phyloP scores from a whole-genome alignment of 2,329 filamentous ascomycete species.

The Cordyceps sp. region DNA sequence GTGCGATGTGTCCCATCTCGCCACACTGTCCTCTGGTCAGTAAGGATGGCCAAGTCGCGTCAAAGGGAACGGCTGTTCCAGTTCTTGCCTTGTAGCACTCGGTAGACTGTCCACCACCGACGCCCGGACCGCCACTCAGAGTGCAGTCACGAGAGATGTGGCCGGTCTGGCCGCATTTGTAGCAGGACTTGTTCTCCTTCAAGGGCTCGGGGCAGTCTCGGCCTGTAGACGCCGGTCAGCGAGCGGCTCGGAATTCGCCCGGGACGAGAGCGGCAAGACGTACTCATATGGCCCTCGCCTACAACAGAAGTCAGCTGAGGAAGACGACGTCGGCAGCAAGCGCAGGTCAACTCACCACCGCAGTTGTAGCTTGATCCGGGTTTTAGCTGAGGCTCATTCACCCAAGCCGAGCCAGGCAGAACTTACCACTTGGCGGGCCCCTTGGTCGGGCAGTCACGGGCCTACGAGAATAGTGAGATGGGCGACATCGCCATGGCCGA shows the following conservation, averaged over 20 bases:
- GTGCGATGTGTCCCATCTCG: constrained; percentile 89
- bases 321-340: neutral
- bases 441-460: constrained; percentile 74
- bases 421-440: constrained; percentile 67
- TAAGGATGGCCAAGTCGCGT: too few relatives aligned
- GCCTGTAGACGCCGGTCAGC: constrained; percentile 28
- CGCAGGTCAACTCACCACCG: constrained; percentile 38
- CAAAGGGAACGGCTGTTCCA: too few relatives aligned
- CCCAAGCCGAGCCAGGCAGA: neutral
- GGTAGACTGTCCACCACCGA: constrained; percentile 31
- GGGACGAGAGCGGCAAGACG: constrained; percentile 16
- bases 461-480: constrained; percentile 27
- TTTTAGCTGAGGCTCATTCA: neutral
- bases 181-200: constrained; percentile 71
- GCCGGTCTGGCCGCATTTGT: constrained; percentile 65
- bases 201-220: constrained; percentile 81
- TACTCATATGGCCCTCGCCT: constrained; percentile 63
- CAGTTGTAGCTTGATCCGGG: constrained; percentile 55
- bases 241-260: neutral
- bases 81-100: constrained; percentile 73
- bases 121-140: constrained; percentile 31
- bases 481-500: neutral
- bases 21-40: constrained; percentile 48
- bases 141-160: constrained; percentile 86
- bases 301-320: neutral